A percentile compares a stretch with the other conserved stretches of the same genome.
These are phyloP conservation scores for Lindgomyces ingoldianus DNA, from an alignment of 495 filamentous ascomycete genomes.

Conservation along the genomic window DNA sequence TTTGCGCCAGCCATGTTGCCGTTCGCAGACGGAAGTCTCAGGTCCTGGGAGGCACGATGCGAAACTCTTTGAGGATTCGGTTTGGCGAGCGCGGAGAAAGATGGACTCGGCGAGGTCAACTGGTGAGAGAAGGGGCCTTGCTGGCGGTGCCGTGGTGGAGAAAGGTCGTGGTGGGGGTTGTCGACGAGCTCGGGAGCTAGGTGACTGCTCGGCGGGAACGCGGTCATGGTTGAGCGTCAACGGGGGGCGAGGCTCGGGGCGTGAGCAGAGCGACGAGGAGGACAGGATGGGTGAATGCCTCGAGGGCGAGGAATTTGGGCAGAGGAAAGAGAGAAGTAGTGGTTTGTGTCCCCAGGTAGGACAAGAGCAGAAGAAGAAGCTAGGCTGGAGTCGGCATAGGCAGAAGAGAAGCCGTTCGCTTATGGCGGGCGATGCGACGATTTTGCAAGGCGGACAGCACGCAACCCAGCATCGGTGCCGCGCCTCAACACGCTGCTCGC, in stretches of 20 bases:
- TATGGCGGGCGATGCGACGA: conserved; percentile 2
- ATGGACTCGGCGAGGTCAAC: conserved; percentile 12
- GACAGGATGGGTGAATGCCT: neutral
- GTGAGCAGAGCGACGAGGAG: neutral
- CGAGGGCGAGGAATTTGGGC: neutral
- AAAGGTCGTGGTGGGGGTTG: conserved; percentile 23
- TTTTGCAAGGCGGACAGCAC: neutral
- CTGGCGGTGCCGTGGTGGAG: conserved; percentile 15
- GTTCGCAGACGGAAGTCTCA: conserved; percentile 23
- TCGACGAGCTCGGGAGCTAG: conserved; percentile 17
- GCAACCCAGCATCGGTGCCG: neutral
- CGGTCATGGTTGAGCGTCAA: conserved; percentile 9
- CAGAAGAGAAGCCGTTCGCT: conserved; percentile 3
- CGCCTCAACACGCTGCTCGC: neutral
- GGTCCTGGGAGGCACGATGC: conserved; percentile 34
- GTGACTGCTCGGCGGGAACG: conserved; percentile 15
- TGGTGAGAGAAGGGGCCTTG: conserved; percentile 25
- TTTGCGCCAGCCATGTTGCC: conserved; percentile 31
- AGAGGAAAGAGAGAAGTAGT: neutral
- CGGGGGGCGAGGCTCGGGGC: neutral
- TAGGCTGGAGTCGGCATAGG: conserved; percentile 22
- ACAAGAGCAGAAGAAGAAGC: neutral
- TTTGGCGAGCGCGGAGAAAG: conserved; percentile 22
- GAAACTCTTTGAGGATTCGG: conserved; percentile 28
- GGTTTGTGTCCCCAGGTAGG: neutral